Conservation (phyloP, 805 yeast genomes). For the Isabelozyma rhagii region DNA sequence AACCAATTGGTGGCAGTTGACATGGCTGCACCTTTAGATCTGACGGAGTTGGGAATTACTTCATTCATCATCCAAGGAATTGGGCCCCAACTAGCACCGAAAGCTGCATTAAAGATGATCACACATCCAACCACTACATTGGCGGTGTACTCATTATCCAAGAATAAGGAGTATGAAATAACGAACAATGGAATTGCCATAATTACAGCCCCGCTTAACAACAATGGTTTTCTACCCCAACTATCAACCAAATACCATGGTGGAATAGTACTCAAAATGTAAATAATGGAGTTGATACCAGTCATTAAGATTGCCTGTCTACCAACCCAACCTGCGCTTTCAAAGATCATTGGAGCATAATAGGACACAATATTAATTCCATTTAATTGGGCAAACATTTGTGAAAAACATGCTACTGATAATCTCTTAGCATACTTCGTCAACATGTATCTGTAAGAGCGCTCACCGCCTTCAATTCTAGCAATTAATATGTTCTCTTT, state of each 20-base stretch:
- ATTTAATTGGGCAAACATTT: constrained; percentile 88
- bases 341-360: constrained; percentile 91
- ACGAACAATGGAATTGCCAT: constrained; percentile 71
- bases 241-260: constrained; percentile 89
- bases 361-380: constrained; percentile 92
- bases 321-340: constrained; percentile 93
- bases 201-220: constrained; percentile 71
- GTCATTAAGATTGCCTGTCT: constrained; percentile 87
- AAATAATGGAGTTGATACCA: constrained; percentile 54
- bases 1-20: constrained; percentile 94
- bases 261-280: constrained; percentile 62
- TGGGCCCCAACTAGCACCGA: constrained; percentile 94
- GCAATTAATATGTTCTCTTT: constrained; percentile 76
- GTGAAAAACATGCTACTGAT: constrained; percentile 85
- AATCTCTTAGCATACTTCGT: constrained; percentile 71
- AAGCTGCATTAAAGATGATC: constrained; percentile 74
- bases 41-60: constrained; percentile 76
- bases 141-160: constrained; percentile 51
- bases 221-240: constrained; percentile 89
- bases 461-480: constrained; percentile 74
- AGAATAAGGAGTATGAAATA: constrained; percentile 54
- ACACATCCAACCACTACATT: constrained; percentile 72
- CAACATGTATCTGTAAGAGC: constrained; percentile 73
- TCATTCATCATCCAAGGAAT: constrained; percentile 92
- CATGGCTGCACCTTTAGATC: constrained; percentile 87